These are phyloP conservation scores for Aureobasidium sp. DNA, from an alignment of 2,329 filamentous ascomycete genomes.

Conservation along the genomic window DNA sequence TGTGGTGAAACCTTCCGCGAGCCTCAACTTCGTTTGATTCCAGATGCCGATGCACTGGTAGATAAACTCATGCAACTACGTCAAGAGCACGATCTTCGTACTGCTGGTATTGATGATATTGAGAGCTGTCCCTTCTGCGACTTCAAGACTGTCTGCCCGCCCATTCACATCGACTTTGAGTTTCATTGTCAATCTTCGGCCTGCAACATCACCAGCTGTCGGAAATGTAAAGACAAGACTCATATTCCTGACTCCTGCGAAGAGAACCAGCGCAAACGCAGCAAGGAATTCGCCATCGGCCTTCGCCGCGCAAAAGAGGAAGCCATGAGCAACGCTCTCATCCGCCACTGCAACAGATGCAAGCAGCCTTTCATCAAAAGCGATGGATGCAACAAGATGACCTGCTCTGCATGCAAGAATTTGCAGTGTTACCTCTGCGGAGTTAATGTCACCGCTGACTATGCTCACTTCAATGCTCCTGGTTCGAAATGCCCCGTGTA, in stretches of 20 bases:
- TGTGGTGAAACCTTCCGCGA: conserved; percentile 70
- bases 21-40: conserved; percentile 60
- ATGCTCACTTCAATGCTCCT: conserved; percentile 74
- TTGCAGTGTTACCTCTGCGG: conserved; percentile 77
- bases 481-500: conserved; percentile 71
- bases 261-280: conserved; percentile 57
- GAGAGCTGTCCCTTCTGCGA: conserved; percentile 85
- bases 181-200: conserved; percentile 75
- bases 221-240: conserved; percentile 70
- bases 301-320: conserved; percentile 81
- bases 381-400: conserved; percentile 86
- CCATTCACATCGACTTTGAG: conserved; percentile 73
- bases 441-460: conserved; percentile 61
- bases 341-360: conserved; percentile 79
- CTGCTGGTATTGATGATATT: conserved; percentile 76
- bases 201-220: conserved; percentile 62
- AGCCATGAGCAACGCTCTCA: conserved; percentile 83
- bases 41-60: conserved; percentile 62
- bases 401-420: conserved; percentile 66
- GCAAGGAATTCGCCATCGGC: conserved; percentile 63
- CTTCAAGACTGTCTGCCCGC: conserved; percentile 77
- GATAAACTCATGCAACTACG: conserved; percentile 75
- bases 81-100: conserved; percentile 73
- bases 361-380: conserved; percentile 83
- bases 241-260: conserved; percentile 80